phyloP scores from a whole-genome alignment of 1,284 basidiomycete species.

The Apiotrichum domesticum region DNA sequence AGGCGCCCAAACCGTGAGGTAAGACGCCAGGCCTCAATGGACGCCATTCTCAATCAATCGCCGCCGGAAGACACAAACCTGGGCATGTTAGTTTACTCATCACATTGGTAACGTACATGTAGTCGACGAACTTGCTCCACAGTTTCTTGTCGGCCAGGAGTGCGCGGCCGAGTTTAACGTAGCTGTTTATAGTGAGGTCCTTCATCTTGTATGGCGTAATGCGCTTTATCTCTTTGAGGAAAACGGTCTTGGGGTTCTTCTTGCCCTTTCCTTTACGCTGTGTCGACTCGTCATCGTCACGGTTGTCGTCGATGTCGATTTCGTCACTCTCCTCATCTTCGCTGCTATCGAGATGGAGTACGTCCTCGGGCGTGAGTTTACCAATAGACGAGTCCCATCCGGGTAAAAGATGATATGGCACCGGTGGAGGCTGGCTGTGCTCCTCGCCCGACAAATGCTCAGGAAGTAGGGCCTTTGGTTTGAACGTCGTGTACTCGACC shows the following conservation, averaged over 20 bases:
- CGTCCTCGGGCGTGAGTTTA: constrained; percentile 3
- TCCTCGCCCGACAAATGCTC: constrained; percentile 16
- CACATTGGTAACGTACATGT: constrained; percentile 36
- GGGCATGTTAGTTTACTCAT: neutral
- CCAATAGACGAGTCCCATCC: constrained; percentile 32
- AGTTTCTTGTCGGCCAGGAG: constrained; percentile 59
- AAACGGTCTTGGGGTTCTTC: constrained; percentile 19
- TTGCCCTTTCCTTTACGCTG: neutral
- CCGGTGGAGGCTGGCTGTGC: constrained; percentile 47
- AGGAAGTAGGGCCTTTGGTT: constrained; percentile 47
- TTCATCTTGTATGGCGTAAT: constrained; percentile 64
- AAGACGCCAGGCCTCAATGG: too few species aligned
- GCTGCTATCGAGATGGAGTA: neutral
- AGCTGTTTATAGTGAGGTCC: constrained; percentile 72
- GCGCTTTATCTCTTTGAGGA: constrained; percentile 47
- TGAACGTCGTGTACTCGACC: constrained; percentile 73
- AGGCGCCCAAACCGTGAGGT: too few species aligned
- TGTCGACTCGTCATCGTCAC: constrained; percentile 1
- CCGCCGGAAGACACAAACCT: constrained; percentile 9
- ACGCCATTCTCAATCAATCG: neutral
- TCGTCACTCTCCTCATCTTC: neutral
- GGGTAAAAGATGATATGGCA: constrained; percentile 64
- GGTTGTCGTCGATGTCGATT: neutral
- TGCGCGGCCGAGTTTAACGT: constrained; percentile 63
- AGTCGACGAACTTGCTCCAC: constrained; percentile 49